Evolutionary conservation across 2,329 filamentous ascomycete species (phyloP).

Genomic region (Talaromyces sp.): DNA sequence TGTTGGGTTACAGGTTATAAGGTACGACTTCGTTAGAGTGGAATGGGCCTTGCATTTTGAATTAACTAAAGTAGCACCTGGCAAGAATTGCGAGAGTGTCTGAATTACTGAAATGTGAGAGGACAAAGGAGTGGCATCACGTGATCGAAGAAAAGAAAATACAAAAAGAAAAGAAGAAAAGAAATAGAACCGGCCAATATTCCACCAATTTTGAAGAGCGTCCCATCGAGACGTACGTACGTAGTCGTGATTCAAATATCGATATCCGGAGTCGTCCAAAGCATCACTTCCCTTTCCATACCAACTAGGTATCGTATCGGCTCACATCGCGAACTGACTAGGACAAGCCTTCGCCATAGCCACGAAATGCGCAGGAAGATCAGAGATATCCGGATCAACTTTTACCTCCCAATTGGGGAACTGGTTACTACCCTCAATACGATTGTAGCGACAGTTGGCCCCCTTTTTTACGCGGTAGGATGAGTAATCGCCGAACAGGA

Average conservation of each 20-base stretch:
- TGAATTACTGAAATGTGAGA: neutral
- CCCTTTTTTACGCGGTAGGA: neutral
- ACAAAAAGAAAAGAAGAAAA: neutral
- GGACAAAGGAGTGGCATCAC: neutral
- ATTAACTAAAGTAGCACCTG: neutral
- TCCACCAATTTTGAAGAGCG: neutral
- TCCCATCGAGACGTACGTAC: neutral
- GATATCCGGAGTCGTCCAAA: neutral
- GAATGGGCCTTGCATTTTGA: neutral
- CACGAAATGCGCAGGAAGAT: neutral
- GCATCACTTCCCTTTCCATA: neutral
- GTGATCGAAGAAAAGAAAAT: neutral
- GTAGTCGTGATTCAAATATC: neutral
- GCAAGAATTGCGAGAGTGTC: neutral
- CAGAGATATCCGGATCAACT: constrained; percentile 4
- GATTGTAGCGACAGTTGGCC: constrained; percentile 1
- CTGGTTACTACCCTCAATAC: neutral
- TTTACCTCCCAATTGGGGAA: neutral
- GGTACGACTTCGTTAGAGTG: neutral
- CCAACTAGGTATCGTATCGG: too few relatives aligned
- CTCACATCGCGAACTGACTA: constrained; percentile 8
- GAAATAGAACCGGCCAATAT: neutral
- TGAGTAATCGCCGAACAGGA: constrained; percentile 13
- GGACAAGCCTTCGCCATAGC: constrained; percentile 10
- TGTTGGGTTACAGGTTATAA: neutral